Percentiles rank a stretch among this genome's conserved stretches.
Evolutionary conservation across 495 filamentous ascomycete species (phyloP).

Genomic region (Tuber borchii): DNA sequence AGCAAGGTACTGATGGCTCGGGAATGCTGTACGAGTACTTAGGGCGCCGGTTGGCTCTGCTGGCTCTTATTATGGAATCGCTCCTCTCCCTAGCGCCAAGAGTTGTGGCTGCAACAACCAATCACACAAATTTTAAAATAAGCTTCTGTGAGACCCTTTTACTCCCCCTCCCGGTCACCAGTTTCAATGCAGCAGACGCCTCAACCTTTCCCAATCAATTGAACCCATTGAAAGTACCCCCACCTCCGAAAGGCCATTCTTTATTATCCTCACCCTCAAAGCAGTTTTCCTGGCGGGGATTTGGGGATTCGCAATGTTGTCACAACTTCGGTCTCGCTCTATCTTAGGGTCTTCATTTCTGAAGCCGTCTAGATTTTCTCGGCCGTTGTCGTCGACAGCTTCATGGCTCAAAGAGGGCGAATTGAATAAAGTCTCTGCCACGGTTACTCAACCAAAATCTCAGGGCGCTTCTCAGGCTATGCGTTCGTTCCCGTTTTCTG

Average conservation of each 20-base stretch:
- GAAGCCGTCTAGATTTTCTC: background rate
- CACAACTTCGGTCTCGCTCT: slow-evolving; percentile 21
- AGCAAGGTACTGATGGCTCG: background rate
- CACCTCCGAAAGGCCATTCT: background rate
- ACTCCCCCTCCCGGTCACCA: background rate
- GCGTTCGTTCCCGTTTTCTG: slow-evolving; percentile 43
- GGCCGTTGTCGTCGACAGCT: background rate
- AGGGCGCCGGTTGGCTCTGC: no score
- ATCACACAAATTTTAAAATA: background rate
- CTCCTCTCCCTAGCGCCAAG: background rate
- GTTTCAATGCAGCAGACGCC: background rate
- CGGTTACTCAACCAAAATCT: slow-evolving; percentile 90
- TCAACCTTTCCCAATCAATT: background rate
- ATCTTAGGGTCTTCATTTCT: background rate
- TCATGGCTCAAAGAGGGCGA: slow-evolving; percentile 6
- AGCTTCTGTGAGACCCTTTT: background rate
- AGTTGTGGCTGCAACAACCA: background rate
- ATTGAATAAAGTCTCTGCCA: slow-evolving; percentile 73
- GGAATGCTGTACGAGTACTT: background rate
- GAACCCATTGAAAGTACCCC: background rate
- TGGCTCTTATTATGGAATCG: no score
- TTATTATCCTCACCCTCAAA: background rate
- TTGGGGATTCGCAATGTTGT: slow-evolving; percentile 17
- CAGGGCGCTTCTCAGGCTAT: slow-evolving; percentile 98
- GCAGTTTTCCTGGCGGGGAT: background rate